Evolutionary conservation across 1,284 basidiomycete species (phyloP).

Genomic region (Puccinia horiana): DNA sequence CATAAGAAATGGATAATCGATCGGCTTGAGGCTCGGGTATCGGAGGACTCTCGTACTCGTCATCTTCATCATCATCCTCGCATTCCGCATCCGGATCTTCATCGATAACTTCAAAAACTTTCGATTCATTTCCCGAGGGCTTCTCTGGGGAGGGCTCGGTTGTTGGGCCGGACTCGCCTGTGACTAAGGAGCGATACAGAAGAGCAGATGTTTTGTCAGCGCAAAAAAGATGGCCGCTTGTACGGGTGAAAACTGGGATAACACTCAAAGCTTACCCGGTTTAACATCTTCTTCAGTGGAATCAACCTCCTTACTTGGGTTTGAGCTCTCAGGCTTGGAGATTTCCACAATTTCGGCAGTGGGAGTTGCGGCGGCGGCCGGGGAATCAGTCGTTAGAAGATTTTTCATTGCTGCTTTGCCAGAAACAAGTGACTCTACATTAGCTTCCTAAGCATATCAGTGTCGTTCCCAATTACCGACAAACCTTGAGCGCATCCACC

Average conservation of each 20-base stretch:
- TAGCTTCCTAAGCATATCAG: neutral
- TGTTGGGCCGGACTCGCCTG: neutral
- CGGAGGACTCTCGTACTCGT: slow-evolving; percentile 45
- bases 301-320: neutral
- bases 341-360: slow-evolving; percentile 11
- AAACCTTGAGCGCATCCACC: neutral
- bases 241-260: neutral
- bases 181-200: neutral
- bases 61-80: slow-evolving; percentile 27
- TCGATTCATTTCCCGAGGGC: neutral
- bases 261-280: neutral
- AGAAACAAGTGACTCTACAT: neutral
- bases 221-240: no score
- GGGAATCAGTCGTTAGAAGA: neutral
- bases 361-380: neutral
- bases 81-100: slow-evolving; percentile 49
- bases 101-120: slow-evolving; percentile 24
- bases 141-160: neutral
- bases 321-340: neutral
- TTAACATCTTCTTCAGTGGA: neutral
- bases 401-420: neutral
- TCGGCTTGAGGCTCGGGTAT: slow-evolving; percentile 60
- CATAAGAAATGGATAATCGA: slow-evolving; percentile 84
- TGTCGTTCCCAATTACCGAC: neutral
- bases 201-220: neutral